Conservation (phyloP, 495 filamentous ascomycete species). For the Penicillium riverlandense region DNA sequence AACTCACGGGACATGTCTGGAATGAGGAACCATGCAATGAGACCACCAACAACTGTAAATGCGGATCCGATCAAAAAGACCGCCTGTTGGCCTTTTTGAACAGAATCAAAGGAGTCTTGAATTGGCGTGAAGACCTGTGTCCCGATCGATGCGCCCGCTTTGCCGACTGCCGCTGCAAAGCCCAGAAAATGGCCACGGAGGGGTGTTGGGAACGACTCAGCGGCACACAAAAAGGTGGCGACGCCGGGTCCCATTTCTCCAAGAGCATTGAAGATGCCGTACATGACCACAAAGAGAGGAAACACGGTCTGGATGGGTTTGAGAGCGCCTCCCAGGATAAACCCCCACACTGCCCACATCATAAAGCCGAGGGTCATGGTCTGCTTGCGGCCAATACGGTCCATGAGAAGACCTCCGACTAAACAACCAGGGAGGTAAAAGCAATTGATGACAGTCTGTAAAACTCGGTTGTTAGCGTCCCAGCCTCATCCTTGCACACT, state of each 20-base stretch:
- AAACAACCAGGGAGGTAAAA: conserved; percentile 43
- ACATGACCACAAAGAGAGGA: conserved; percentile 44
- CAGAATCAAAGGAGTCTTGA: conserved; percentile 29
- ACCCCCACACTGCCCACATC: conserved; percentile 34
- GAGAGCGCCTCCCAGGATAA: conserved; percentile 40
- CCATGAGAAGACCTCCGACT: conserved; percentile 40
- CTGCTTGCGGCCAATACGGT: conserved; percentile 41
- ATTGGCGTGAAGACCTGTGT: conserved; percentile 40
- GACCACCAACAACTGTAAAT: conserved; percentile 31
- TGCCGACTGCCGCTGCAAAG: conserved; percentile 40
- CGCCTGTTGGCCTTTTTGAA: conserved; percentile 33
- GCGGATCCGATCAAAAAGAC: conserved; percentile 40
- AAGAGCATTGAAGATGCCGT: conserved; percentile 41
- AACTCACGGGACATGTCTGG: conserved; percentile 38
- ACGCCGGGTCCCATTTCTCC: conserved; percentile 45
- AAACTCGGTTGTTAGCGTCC: not conserved
- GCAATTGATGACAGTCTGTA: conserved; percentile 37
- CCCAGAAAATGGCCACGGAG: conserved; percentile 43
- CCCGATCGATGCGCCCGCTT: conserved; percentile 43
- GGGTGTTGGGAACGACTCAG: conserved; percentile 45
- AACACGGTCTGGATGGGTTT: conserved; percentile 34
- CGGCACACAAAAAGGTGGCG: conserved; percentile 34
- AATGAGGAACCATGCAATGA: conserved; percentile 39
- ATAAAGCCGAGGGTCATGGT: conserved; percentile 39
- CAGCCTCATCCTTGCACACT: too few relatives aligned